Percentiles rank a stretch among this genome's conserved stretches.
Conservation (phyloP, 225 moss, liverwort and hornwort species). For the Sphagnum contortum region DNA sequence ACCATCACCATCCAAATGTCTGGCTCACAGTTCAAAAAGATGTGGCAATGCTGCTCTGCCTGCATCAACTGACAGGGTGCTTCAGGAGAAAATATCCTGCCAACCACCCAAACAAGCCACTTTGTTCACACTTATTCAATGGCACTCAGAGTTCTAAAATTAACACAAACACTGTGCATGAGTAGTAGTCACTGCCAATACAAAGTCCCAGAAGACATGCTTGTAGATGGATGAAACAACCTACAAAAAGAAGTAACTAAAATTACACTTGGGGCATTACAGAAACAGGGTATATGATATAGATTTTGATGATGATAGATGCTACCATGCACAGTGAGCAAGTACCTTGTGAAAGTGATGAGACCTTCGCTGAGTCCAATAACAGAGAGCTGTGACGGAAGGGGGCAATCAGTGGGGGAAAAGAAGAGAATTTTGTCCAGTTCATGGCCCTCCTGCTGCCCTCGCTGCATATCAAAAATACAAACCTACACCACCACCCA, state of each 20-base stretch:
- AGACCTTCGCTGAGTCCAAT: constrained; percentile 82
- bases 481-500: constrained; percentile 43
- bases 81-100: constrained; percentile 79
- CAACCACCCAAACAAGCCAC: neutral
- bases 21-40: constrained; percentile 77
- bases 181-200: no score
- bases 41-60: constrained; percentile 64
- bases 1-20: constrained; percentile 96
- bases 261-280: neutral
- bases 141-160: no score
- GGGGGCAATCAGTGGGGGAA: constrained; percentile 50
- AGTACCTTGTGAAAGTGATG: constrained; percentile 73
- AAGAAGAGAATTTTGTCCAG: constrained; percentile 86
- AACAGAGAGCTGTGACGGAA: constrained; percentile 71
- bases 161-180: no score
- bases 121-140: no score
- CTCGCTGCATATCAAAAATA: constrained; percentile 79
- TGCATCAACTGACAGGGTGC: constrained; percentile 82
- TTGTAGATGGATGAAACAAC: neutral
- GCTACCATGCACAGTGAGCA: neutral
- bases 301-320: no score
- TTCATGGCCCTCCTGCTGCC: constrained; percentile 82
- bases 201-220: no score
- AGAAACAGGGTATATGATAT: neutral
- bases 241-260: neutral